These are phyloP conservation scores for Russula ochroleuca DNA, from an alignment of 768 basidiomycete species.

Conservation along the genomic window DNA sequence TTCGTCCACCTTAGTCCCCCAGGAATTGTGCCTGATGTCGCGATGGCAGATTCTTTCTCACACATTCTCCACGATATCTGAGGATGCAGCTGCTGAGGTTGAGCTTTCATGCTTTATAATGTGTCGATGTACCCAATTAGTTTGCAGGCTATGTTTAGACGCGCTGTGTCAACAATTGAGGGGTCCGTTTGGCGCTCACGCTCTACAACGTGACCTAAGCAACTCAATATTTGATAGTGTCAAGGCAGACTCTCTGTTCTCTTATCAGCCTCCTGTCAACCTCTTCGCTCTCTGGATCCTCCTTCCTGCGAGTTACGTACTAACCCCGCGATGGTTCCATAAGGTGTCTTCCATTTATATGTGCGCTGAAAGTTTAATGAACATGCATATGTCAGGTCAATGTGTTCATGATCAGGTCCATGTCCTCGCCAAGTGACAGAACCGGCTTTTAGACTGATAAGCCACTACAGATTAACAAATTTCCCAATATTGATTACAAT, in stretches of 20 bases:
- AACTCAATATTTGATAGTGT: constrained; percentile 45
- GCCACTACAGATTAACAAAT: constrained; percentile 56
- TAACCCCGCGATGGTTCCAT: constrained; percentile 97
- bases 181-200: constrained; percentile 47
- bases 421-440: background rate
- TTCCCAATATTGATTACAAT: constrained; percentile 80
- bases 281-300: constrained; percentile 81
- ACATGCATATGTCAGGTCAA: constrained; percentile 54
- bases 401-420: constrained; percentile 79
- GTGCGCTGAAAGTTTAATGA: constrained; percentile 14
- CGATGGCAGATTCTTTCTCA: constrained; percentile 80
- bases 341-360: constrained; percentile 49
- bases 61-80: constrained; percentile 90
- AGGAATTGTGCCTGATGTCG: background rate
- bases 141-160: constrained; percentile 84
- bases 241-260: constrained; percentile 88
- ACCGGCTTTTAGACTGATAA: constrained; percentile 1
- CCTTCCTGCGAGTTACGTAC: constrained; percentile 78
- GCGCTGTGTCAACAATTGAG: constrained; percentile 91
- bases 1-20: background rate
- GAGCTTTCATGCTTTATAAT: constrained; percentile 8
- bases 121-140: constrained; percentile 7
- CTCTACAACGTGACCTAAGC: background rate
- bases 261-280: constrained; percentile 93
- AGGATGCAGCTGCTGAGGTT: constrained; percentile 90